Base-by-base conservation (phyloP, 495 filamentous ascomycete species). In the Parachaetomium inaequale region DNA sequence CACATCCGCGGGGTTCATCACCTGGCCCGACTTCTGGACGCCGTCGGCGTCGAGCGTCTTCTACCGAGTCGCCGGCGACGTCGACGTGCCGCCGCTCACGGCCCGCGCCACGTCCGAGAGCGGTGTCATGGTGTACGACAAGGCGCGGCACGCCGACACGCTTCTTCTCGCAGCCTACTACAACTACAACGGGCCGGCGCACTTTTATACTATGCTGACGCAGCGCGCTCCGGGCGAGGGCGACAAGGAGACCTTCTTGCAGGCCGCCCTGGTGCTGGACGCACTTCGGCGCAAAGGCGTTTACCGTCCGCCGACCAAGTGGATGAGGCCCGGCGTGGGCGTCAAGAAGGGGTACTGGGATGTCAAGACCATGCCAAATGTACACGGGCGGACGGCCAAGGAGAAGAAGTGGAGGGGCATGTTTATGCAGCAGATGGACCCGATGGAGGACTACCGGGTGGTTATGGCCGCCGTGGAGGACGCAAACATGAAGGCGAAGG, bases 181-280 rank as follows among this genome's bases (percentile, higher is more conserved):
- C 71, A 88, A 87, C 64, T 79, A 78, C 62, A 82, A 84, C 68
- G 84, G 85, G 3, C 81, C 83, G 1, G 70, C 75, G 0, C 77
- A 82, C 60, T 88, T 84, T 70, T 88, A 85, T 70, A 70, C 75
- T 3, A 74, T 88, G 8, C 72, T 87, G 25, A 78, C 78, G 7
- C 85, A 85, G 66, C 82, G 82, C 10, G 81, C 75, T 0, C 75
- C 78, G 0, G 85, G 84, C 2, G 75, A 86, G 61, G 85, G 85
- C 3, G 86, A 88, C 68, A 88, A 88, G 69, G 86, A 88, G 64
- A 87, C 84, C 3, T 88, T 87, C 54, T 64, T 84, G 2, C 71
- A 80, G 8, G 85, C 84, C 0, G 84, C 85, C 1, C 64, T 75
- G 5, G 80, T 78, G 3, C 66, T 85, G 7, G 72, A 76, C 5